These are phyloP conservation scores for Trichophyton rubrum DNA, from an alignment of 2,329 filamentous ascomycete species.

Conservation along the genomic window DNA sequence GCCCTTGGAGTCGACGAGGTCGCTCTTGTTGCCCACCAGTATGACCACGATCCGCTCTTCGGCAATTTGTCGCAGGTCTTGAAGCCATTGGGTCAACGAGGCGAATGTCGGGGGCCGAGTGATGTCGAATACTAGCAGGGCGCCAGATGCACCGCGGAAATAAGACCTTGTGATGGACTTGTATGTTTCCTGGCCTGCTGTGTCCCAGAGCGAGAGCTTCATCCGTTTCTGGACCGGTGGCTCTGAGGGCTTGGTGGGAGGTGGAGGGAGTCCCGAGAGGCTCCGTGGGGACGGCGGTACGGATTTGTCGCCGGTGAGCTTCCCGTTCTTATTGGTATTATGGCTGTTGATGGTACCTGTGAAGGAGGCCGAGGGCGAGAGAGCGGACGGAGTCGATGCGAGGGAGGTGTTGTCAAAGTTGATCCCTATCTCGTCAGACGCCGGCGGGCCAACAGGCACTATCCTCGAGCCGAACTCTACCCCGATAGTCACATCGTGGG, in stretches of 20 bases:
- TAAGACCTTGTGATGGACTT: slow-evolving; percentile 91
- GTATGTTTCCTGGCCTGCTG: slow-evolving; percentile 92
- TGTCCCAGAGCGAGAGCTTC: slow-evolving; percentile 93
- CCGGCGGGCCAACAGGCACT: slow-evolving; percentile 76
- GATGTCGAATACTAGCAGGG: slow-evolving; percentile 89
- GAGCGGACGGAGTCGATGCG: slow-evolving; percentile 6
- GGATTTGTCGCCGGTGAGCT: slow-evolving; percentile 12
- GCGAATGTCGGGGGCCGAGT: slow-evolving; percentile 71
- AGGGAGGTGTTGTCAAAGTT: slow-evolving; percentile 29
- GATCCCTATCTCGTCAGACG: slow-evolving; percentile 47
- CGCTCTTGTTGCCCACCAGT: slow-evolving; percentile 88
- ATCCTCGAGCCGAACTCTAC: slow-evolving; percentile 93
- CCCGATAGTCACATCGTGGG: slow-evolving; percentile 94
- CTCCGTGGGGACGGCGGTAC: slow-evolving; percentile 10
- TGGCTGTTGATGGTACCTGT: neutral
- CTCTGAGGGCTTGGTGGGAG: slow-evolving; percentile 21
- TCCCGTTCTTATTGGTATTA: slow-evolving; percentile 4
- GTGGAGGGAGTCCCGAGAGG: slow-evolving; percentile 22
- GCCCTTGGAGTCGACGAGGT: slow-evolving; percentile 48
- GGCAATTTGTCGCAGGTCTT: slow-evolving; percentile 86
- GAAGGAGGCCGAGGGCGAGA: slow-evolving; percentile 4
- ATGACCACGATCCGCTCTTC: slow-evolving; percentile 93
- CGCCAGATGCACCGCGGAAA: slow-evolving; percentile 68
- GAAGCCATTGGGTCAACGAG: slow-evolving; percentile 84
- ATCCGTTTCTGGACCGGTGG: slow-evolving; percentile 55